phyloP scores from a whole-genome alignment of 1,284 basidiomycete genomes.

The Anthracocystis panici-leucophaei region DNA sequence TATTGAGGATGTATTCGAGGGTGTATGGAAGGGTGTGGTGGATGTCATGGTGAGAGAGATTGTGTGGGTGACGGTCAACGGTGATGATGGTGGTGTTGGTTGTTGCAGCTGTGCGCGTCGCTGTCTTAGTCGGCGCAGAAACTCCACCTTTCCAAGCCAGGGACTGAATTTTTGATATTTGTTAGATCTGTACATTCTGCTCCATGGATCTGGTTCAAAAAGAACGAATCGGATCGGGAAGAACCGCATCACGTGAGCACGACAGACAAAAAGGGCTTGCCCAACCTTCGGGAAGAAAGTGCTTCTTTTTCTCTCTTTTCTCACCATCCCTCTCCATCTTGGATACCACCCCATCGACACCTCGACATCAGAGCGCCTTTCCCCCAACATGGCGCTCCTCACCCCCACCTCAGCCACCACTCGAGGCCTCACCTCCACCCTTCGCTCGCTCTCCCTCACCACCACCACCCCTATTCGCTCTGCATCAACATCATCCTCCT shows the following conservation, averaged over 20 bases:
- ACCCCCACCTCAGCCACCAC: not conserved
- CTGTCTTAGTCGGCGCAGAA: too few species aligned
- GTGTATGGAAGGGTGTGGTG: not conserved
- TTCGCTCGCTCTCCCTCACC: slow-evolving; percentile 13
- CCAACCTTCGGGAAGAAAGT: slow-evolving; percentile 29
- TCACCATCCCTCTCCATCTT: not conserved
- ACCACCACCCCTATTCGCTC: slow-evolving; percentile 5
- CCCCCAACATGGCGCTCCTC: slow-evolving; percentile 5
- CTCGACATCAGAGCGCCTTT: not conserved
- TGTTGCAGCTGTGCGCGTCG: too few species aligned
- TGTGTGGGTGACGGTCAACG: not conserved
- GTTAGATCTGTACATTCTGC: slow-evolving; percentile 3
- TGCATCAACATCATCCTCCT: slow-evolving; percentile 24
- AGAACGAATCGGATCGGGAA: slow-evolving; percentile 1
- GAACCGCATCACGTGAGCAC: slow-evolving; percentile 16
- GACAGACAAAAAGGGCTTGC: not conserved
- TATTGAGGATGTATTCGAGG: slow-evolving; percentile 2
- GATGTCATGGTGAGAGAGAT: too few species aligned
- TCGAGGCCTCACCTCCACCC: slow-evolving; percentile 9
- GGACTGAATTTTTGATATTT: not conserved
- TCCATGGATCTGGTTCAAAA: not conserved
- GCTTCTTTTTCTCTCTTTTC: not conserved
- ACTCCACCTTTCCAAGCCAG: slow-evolving; percentile 7
- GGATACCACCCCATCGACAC: not conserved
- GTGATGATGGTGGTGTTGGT: not conserved